Conservation (phyloP, 1,139 yeast genomes). For the Blastobotrys malaysiensis region DNA sequence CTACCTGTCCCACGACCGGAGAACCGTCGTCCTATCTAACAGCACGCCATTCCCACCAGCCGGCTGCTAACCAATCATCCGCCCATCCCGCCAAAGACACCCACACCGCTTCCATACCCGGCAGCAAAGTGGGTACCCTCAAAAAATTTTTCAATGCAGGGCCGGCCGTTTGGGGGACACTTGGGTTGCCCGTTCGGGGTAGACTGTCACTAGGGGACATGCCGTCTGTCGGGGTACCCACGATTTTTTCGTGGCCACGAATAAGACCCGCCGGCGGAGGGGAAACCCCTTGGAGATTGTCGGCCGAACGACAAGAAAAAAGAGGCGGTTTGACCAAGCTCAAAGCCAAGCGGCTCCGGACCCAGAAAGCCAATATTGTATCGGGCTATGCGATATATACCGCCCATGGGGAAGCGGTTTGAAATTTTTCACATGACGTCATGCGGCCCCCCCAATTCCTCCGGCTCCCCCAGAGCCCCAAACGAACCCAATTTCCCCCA, state of each 20-base stretch:
- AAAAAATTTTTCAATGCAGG: not conserved
- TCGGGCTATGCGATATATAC: no score
- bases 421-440: not conserved
- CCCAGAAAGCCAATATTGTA: no score
- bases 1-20: slow-evolving; percentile 70
- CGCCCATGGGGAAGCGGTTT: not conserved
- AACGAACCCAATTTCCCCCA: not conserved
- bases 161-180: not conserved
- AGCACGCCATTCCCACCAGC: slow-evolving; percentile 60
- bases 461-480: not conserved
- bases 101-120: no score
- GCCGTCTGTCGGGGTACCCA: no score
- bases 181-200: not conserved
- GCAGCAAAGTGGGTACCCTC: not conserved
- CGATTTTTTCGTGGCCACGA: no score
- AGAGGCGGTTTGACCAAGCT: no score
- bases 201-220: not conserved
- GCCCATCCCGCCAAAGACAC: no score
- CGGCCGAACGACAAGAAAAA: no score
- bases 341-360: no score
- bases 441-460: not conserved
- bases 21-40: slow-evolving; percentile 72
- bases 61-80: not conserved
- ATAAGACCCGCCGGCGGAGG: no score
- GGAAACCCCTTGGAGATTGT: no score